A percentile compares a stretch with the other conserved stretches of the same genome.
Evolutionary conservation across 768 basidiomycete genomes (phyloP).

Genomic region (Boletus patriciae): DNA sequence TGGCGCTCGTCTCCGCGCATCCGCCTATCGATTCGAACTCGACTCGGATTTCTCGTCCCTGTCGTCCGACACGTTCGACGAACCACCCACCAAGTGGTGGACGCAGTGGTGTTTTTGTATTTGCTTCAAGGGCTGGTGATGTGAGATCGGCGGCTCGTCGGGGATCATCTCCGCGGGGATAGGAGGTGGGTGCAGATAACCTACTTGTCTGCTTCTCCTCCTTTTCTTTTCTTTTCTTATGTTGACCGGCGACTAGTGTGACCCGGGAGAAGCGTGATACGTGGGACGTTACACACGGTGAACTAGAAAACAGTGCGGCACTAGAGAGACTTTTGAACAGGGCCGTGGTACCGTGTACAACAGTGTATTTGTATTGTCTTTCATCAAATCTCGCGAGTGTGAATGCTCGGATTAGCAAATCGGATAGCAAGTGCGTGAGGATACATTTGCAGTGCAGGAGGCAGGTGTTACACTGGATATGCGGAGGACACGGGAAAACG

Average conservation of each 20-base stretch:
- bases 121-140: slow-evolving; percentile 30
- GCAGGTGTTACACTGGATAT: slow-evolving; percentile 21
- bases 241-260: not conserved
- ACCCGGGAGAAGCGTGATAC: not conserved
- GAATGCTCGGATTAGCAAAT: slow-evolving; percentile 9
- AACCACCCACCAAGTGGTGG: slow-evolving; percentile 24
- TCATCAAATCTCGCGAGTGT: not conserved
- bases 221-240: not conserved
- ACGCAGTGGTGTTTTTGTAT: slow-evolving; percentile 11
- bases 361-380: slow-evolving; percentile 4
- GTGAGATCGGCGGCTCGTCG: not conserved
- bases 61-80: slow-evolving; percentile 28
- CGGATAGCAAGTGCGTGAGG: slow-evolving; percentile 18
- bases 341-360: not conserved
- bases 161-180: slow-evolving; percentile 16
- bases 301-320: not conserved
- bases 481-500: not conserved
- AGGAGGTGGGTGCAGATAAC: not conserved
- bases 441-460: slow-evolving; percentile 21
- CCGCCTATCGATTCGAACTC: slow-evolving; percentile 22
- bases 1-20: slow-evolving; percentile 1
- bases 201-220: not conserved
- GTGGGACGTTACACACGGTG: not conserved
- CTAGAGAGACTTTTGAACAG: not conserved
- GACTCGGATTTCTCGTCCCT: slow-evolving; percentile 27